Conservation (phyloP, 164 flowering plant species). For the Magnolia sinica region DNA sequence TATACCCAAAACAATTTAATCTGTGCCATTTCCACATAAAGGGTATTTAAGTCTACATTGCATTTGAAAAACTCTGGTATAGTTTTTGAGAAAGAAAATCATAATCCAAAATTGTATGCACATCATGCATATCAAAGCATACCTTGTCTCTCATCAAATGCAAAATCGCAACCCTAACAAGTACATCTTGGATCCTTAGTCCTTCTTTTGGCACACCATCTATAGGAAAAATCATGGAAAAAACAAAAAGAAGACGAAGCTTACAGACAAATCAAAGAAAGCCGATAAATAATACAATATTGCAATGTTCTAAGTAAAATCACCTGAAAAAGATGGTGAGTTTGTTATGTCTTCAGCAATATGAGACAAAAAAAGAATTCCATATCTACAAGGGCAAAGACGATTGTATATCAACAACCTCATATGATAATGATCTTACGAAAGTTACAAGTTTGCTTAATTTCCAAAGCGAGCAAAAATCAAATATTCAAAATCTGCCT, state of each 20-base stretch:
- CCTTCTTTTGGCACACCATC: slow-evolving; percentile 99
- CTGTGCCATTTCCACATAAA: not conserved
- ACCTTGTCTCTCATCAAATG: slow-evolving; percentile 67
- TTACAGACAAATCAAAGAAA: slow-evolving; percentile 3
- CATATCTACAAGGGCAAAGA: slow-evolving; percentile 54
- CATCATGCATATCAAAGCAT: slow-evolving; percentile 15
- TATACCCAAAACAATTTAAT: not conserved
- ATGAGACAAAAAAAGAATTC: slow-evolving; percentile 69
- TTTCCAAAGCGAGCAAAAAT: too few species aligned
- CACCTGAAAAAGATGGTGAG: slow-evolving; percentile 78
- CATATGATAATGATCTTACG: not conserved
- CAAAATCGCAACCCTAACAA: slow-evolving; percentile 71
- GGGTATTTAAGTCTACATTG: not conserved
- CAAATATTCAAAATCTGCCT: too few species aligned
- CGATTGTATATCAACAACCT: not conserved
- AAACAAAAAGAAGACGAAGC: not conserved
- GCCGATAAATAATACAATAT: not conserved
- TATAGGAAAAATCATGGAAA: slow-evolving; percentile 23
- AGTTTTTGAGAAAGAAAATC: not conserved
- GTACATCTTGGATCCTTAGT: slow-evolving; percentile 78
- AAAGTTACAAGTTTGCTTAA: not conserved
- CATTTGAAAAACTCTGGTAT: not conserved
- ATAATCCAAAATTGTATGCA: not conserved
- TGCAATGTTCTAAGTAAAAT: slow-evolving; percentile 8
- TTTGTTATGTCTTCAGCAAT: slow-evolving; percentile 74